Evolutionary conservation across 768 basidiomycete genomes (phyloP), one percentile per base, ranked within the genome.

Genomic region (Phlegmacium glaucopus): DNA sequence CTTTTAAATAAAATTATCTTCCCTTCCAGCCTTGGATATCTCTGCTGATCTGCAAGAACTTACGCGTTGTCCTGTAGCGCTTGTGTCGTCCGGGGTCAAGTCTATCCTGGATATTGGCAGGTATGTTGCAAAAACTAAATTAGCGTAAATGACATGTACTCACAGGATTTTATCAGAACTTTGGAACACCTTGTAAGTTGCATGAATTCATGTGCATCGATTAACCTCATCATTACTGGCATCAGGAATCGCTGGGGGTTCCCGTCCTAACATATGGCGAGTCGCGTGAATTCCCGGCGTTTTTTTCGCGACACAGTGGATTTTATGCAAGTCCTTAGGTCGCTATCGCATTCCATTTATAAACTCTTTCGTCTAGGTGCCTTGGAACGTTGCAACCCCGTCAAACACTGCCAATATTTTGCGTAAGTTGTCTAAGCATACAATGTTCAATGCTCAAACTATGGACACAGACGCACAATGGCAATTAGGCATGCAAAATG

Each of bases 21-120:
- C 25, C 25, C 39, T 15, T 42, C 17, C 30, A 96, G 92, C 90
- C 13, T 82, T 98, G 82, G 95, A 99, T 59, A 72, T 99, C 25
- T 97, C 95, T 12, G 93, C 95, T 12, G 95, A 99, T 63, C 73
- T 99, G 12, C 84, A 85, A 8, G 93, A 97, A 62, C 78, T 99
- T 28, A 75, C 88, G 16, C 78, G 90, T 15, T 95, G 91, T 56
- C 88, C 94, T 16, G 90, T 98, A 38, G 93, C 87, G 3, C 76
- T 99, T 29, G 83, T 98, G 9, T 95, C 94, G 13, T 87, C 94
- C 9, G 96, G 96, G 9, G 84, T 90, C 15, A 99, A 98, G 64
- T 91, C 89, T 0, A 97, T 99, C 51, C 66, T 99, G 36, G 96
- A 99, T 63, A 94, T 98, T 49, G 87, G 87, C 48, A 78, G 80